phyloP scores from a whole-genome alignment of 805 yeast species.

The Sugiyamaella qingdaonensis region DNA sequence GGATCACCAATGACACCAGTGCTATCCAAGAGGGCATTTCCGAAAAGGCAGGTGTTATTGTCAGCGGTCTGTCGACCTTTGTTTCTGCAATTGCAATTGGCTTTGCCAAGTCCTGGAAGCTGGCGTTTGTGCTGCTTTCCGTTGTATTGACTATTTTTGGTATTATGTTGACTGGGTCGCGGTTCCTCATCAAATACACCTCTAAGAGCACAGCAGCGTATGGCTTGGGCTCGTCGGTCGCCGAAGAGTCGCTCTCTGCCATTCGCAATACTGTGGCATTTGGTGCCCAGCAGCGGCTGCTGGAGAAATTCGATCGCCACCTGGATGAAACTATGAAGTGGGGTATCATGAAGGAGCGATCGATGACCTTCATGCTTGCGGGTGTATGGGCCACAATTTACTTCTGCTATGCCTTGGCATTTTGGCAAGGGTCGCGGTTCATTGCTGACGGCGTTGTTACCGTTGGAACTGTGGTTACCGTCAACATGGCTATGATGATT shows the following conservation, averaged over 20 bases:
- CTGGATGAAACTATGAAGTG: constrained; percentile 27
- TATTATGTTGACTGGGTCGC: constrained; percentile 30
- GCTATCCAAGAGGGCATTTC: constrained; percentile 41
- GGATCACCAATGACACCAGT: constrained; percentile 40
- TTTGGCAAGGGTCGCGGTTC: constrained; percentile 42
- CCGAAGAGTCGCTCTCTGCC: constrained; percentile 41
- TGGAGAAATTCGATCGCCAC: constrained; percentile 29
- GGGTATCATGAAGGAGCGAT: constrained; percentile 26
- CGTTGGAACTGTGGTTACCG: constrained; percentile 36
- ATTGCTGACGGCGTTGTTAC: constrained; percentile 30
- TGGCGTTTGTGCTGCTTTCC: constrained; percentile 34
- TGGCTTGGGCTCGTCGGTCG: constrained; percentile 34
- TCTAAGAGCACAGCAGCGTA: constrained; percentile 25
- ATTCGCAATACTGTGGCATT: constrained; percentile 41
- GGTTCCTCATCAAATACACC: constrained; percentile 30
- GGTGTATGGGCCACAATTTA: constrained; percentile 36
- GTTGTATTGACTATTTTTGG: constrained; percentile 32
- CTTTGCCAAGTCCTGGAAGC: constrained; percentile 34
- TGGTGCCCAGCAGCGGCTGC: constrained; percentile 37
- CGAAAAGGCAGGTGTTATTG: constrained; percentile 39
- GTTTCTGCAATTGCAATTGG: constrained; percentile 37
- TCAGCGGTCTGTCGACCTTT: constrained; percentile 38
- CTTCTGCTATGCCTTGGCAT: constrained; percentile 38
- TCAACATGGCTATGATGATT: constrained; percentile 38
- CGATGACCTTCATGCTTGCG: constrained; percentile 35